Conservation (phyloP, 208 protist genomes). For the Herpetomonas samuelpessoai region DNA sequence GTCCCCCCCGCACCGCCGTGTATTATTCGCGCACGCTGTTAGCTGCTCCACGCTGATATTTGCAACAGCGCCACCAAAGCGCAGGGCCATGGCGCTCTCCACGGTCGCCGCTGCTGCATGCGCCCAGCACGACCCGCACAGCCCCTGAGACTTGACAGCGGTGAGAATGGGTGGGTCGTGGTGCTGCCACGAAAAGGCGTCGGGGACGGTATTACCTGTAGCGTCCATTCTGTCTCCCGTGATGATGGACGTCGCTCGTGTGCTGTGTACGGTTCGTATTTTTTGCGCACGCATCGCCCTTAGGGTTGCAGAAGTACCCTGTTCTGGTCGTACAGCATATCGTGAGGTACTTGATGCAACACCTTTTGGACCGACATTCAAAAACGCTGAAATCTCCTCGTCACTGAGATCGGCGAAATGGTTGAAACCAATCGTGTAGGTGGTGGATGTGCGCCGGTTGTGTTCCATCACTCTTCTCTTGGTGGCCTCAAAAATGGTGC, state of each 20-base stretch:
- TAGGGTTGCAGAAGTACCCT: too few species aligned
- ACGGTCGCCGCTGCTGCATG: not conserved
- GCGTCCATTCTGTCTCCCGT: too few species aligned
- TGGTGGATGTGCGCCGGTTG: not conserved
- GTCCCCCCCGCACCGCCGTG: not conserved
- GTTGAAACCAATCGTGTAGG: not conserved
- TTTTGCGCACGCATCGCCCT: too few species aligned
- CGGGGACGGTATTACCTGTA: not conserved
- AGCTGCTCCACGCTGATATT: not conserved
- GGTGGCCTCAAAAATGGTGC: not conserved
- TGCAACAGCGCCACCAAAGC: not conserved
- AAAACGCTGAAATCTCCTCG: not conserved
- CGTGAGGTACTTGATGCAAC: too few species aligned
- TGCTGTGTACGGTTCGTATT: too few species aligned
- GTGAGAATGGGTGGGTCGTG: not conserved
- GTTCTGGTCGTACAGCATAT: too few species aligned
- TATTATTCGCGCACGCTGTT: not conserved
- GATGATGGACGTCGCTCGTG: too few species aligned
- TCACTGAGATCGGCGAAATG: not conserved
- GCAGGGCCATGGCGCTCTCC: not conserved
- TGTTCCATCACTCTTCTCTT: not conserved
- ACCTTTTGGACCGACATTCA: too few species aligned
- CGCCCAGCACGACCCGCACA: not conserved
- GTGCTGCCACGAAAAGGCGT: not conserved
- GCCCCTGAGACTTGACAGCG: not conserved